phyloP scores from a whole-genome alignment of 768 basidiomycete genomes.

The Suillus americanus region DNA sequence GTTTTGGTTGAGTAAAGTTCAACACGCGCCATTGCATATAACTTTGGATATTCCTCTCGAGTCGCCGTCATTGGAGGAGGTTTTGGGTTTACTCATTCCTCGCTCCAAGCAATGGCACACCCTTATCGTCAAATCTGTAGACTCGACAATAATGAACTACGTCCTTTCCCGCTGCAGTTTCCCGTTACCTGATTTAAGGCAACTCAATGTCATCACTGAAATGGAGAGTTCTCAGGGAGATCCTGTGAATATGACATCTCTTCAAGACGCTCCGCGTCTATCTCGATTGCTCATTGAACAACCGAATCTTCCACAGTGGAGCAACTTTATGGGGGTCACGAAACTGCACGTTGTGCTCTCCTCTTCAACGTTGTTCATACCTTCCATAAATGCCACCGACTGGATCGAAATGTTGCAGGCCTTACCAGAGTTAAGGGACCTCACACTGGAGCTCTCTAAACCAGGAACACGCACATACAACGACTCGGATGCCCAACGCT shows the following conservation, averaged over 20 bases:
- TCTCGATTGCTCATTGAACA: conserved; percentile 33
- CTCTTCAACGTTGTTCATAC: conserved; percentile 15
- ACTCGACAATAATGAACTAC: conserved; percentile 37
- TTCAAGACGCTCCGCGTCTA: conserved; percentile 36
- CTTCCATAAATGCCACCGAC: conserved; percentile 22
- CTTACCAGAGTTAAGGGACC: conserved; percentile 39
- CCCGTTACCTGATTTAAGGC: conserved; percentile 37
- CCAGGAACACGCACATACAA: conserved; percentile 26
- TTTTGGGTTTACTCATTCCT: conserved; percentile 41
- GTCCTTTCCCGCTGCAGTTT: conserved; percentile 38
- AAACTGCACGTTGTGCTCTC: conserved; percentile 35
- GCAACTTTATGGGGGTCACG: conserved; percentile 35
- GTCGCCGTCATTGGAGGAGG: conserved; percentile 27
- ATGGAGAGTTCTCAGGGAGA: conserved; percentile 24
- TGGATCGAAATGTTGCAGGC: conserved; percentile 35
- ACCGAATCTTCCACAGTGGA: conserved; percentile 35
- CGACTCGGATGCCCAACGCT: conserved; percentile 11
- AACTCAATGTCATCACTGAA: conserved; percentile 32
- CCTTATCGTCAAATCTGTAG: conserved; percentile 39
- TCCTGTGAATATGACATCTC: conserved; percentile 28
- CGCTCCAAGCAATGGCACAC: conserved; percentile 44
- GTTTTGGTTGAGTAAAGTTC: conserved; percentile 52
- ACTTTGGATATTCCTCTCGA: conserved; percentile 40
- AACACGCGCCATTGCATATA: conserved; percentile 42
- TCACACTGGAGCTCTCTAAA: conserved; percentile 41